These are phyloP conservation scores for Henningerozyma blattae DNA, from an alignment of 805 yeast genomes.

Conservation along the genomic window DNA sequence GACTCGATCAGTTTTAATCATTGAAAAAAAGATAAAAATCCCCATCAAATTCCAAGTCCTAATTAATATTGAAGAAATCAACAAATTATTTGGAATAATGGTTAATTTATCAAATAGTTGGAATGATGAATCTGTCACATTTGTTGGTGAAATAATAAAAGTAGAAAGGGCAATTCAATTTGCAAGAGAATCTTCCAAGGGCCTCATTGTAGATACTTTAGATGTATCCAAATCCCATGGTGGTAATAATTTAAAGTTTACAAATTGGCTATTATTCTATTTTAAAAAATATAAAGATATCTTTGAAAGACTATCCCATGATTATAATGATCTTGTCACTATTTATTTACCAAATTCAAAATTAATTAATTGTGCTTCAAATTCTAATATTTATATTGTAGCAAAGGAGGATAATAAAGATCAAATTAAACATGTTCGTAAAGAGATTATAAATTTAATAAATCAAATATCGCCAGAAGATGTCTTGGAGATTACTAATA, in stretches of 20 bases:
- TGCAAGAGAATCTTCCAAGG: conserved; percentile 49
- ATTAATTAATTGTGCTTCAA: conserved; percentile 30
- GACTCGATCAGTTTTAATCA: conserved; percentile 33
- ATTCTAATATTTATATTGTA: conserved; percentile 52
- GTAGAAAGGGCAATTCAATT: conserved; percentile 49
- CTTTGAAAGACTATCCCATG: conserved; percentile 26
- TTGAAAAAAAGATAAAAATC: conserved; percentile 44
- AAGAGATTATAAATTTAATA: conserved; percentile 59
- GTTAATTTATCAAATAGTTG: conserved; percentile 39
- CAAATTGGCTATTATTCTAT: conserved; percentile 57
- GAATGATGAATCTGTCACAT: conserved; percentile 39
- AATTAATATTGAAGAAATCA: conserved; percentile 42
- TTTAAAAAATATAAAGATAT: conserved; percentile 43
- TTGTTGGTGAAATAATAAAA: conserved; percentile 49
- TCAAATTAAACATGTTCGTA: conserved; percentile 52
- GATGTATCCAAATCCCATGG: conserved; percentile 82
- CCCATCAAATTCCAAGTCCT: conserved; percentile 63
- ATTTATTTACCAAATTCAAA: conserved; percentile 36
- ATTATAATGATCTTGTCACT: conserved; percentile 29
- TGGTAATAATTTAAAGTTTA: conserved; percentile 65
- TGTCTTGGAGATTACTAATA: conserved; percentile 44
- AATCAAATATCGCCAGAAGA: conserved; percentile 60
- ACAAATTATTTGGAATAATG: conserved; percentile 41
- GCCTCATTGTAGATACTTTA: conserved; percentile 49
- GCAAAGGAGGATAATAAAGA: conserved; percentile 36